Percentiles rank a stretch among this genome's conserved stretches.
phyloP scores from a whole-genome alignment of 345 rosid genomes.

The Camelina laxa region DNA sequence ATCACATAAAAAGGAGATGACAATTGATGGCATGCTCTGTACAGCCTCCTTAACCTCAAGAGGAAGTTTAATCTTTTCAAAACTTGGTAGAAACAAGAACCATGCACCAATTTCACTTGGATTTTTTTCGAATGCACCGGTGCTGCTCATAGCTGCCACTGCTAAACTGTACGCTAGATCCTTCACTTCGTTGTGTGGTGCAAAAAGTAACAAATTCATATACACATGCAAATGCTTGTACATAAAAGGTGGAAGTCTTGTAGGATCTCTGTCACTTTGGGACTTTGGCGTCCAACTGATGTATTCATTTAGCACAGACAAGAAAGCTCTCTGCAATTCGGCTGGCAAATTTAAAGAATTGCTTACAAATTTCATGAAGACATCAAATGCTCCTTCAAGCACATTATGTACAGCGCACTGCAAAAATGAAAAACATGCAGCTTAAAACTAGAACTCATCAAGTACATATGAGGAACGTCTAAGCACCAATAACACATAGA shows the following conservation, averaged over 20 bases:
- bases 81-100: conserved; percentile 78
- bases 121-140: conserved; percentile 88
- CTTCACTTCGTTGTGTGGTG: conserved; percentile 59
- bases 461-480: conserved; percentile 4
- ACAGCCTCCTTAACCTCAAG: conserved; percentile 52
- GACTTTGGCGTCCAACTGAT: conserved; percentile 53
- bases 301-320: conserved; percentile 69
- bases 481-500: conserved; percentile 18
- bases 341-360: conserved; percentile 57
- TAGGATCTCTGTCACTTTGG: conserved; percentile 47
- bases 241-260: conserved; percentile 67
- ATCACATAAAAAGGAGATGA: conserved; percentile 79
- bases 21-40: conserved; percentile 61
- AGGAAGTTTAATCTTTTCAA: conserved; percentile 46
- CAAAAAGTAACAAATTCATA: conserved; percentile 62
- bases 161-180: conserved; percentile 71
- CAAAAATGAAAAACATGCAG: conserved; percentile 43
- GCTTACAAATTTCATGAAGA: conserved; percentile 67
- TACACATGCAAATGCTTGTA: conserved; percentile 73
- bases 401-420: conserved; percentile 68
- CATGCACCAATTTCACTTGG: conserved; percentile 68
- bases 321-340: conserved; percentile 63
- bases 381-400: conserved; percentile 86
- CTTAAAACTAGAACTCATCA: conserved; percentile 19
- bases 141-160: conserved; percentile 75